A percentile compares a stretch with the other conserved stretches of the same genome.
These are phyloP conservation scores for Neurospora sp. DNA, from an alignment of 495 filamentous ascomycete species.

Conservation along the genomic window DNA sequence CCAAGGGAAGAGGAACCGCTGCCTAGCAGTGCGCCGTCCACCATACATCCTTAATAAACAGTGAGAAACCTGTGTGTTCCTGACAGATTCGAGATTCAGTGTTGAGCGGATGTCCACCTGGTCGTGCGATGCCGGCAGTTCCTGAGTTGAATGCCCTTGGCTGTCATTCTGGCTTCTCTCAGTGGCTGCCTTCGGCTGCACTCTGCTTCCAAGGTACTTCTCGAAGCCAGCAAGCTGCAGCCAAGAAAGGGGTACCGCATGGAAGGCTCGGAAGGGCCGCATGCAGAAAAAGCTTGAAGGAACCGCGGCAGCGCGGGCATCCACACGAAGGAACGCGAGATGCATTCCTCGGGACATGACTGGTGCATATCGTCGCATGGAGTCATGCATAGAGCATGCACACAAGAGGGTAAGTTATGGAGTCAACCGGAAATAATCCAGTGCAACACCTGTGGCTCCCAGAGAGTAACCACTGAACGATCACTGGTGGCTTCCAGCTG, in stretches of 20 bases:
- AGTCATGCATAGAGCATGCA: background rate
- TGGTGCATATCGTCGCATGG: background rate
- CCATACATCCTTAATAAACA: background rate
- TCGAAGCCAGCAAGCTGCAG: background rate
- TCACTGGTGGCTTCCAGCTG: background rate
- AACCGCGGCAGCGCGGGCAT: background rate
- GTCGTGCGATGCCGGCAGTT: background rate
- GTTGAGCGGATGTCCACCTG: background rate
- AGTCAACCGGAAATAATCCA: background rate
- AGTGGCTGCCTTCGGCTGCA: background rate
- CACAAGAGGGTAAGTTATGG: background rate
- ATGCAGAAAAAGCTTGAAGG: background rate
- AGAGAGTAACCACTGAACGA: background rate
- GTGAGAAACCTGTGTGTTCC: background rate
- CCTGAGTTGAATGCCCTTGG: background rate
- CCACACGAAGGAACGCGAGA: background rate
- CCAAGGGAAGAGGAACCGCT: background rate
- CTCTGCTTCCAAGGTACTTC: background rate
- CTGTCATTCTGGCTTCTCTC: background rate
- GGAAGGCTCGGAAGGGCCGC: constrained; percentile 13
- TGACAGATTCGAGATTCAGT: background rate
- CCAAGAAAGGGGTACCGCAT: background rate
- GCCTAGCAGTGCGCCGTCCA: background rate
- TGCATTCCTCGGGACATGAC: background rate
- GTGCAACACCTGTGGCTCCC: background rate